Conservation (phyloP, 495 filamentous ascomycete genomes). For the Penicillium salamii region DNA sequence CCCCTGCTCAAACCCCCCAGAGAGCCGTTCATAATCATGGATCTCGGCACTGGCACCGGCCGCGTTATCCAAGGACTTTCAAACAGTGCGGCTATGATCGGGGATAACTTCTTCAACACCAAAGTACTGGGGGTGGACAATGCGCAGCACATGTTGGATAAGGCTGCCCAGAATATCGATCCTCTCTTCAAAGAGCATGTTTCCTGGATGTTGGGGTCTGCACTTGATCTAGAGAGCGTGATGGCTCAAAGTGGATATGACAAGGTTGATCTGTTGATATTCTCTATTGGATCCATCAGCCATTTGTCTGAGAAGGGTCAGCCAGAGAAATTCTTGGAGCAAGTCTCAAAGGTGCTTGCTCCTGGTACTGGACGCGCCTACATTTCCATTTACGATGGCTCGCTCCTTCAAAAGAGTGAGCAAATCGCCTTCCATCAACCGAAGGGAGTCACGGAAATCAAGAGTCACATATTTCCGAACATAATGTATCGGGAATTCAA, state of each 20-base stretch:
- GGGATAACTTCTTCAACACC: background rate
- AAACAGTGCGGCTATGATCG: background rate
- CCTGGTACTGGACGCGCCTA: constrained; percentile 2
- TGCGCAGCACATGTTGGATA: constrained; percentile 4
- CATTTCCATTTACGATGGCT: constrained; percentile 9
- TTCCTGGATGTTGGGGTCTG: constrained; percentile 4
- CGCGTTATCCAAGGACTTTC: constrained; percentile 3
- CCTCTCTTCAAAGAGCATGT: background rate
- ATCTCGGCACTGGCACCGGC: constrained; percentile 6
- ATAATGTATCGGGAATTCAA: constrained; percentile 4
- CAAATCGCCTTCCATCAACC: constrained; percentile 7
- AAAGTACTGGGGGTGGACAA: background rate
- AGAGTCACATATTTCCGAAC: background rate
- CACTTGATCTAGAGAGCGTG: background rate
- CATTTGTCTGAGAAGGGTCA: constrained; percentile 2
- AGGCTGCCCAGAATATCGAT: background rate
- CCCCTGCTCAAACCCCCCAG: background rate
- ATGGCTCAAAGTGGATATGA: background rate
- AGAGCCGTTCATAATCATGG: constrained; percentile 6
- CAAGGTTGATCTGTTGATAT: constrained; percentile 3
- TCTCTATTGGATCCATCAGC: constrained; percentile 5
- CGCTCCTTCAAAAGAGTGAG: constrained; percentile 1
- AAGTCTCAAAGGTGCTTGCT: background rate
- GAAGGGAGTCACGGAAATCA: background rate
- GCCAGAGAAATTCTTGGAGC: background rate